Base-by-base conservation (phyloP, 2,329 filamentous ascomycete genomes). In the Aspergillus sergii region DNA sequence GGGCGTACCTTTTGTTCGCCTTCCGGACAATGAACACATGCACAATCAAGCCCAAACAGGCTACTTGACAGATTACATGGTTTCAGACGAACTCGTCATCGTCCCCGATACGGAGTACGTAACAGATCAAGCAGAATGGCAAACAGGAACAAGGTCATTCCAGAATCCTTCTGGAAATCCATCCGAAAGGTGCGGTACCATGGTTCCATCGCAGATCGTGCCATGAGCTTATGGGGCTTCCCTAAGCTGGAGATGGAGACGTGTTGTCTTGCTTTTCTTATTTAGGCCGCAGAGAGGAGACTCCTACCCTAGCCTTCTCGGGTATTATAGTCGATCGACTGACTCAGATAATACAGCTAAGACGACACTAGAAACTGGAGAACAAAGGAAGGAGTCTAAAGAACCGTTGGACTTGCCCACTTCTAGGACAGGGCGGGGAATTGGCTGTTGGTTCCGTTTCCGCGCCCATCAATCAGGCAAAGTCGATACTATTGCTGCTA, bases 311-410 rank as follows among this genome's bases (percentile, higher is more conserved):
- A 55, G 34, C 51, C 51, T 26, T 55, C 51, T 55, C 34, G 51
- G 51, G 51, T 55, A 55, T 55, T 39, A 39, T 55, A 55, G 51
- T 55, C 51, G 51, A 55, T 55, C 51, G 19, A 55, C 32, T 55
- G 51, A 55, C 51, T 55, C 51, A 28, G 23, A 55, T 26, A 59
- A 63, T 64, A 61, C 63, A 59, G 57, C 63, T 68, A 68, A 65
- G 67, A 68, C 28, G 16, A 34, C 60, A 60, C 65, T 67, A 68
- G 65, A 67, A 67, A 64, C 58, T 39, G 46, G 55, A 62, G 59
- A 62, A 63, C 62, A 59, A 54, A 56, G 46, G 41, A 50, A 36
- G 19, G 39, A 19, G 39, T 48, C 55, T 51, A 58, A 26, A 56
- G 56, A 64, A 62, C 65, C 63, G 66, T 67, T 68, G 58, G 53